Evolutionary conservation across 2,329 filamentous ascomycete genomes (phyloP).

Genomic region (Volutella citrinella): DNA sequence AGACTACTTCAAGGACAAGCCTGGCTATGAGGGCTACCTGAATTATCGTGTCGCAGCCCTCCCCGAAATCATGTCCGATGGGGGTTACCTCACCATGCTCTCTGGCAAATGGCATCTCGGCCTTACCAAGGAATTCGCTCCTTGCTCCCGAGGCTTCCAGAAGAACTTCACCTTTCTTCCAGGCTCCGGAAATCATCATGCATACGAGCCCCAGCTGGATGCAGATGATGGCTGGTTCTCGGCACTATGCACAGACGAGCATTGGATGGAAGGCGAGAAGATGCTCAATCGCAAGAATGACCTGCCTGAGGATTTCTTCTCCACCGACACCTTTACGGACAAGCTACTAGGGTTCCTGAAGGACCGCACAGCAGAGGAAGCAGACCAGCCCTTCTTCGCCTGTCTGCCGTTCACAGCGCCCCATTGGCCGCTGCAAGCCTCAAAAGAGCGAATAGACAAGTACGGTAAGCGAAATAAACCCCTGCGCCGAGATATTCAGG

Average conservation of each 20-base stretch:
- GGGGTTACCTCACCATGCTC: slow-evolving; percentile 30
- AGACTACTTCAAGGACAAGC: slow-evolving; percentile 10
- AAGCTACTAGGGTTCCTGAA: slow-evolving; percentile 48
- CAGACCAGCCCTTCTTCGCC: slow-evolving; percentile 41
- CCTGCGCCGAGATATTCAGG: too few species aligned
- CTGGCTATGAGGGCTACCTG: too few species aligned
- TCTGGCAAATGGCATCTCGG: slow-evolving; percentile 28
- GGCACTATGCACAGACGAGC: slow-evolving; percentile 13
- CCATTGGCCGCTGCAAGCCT: slow-evolving; percentile 3
- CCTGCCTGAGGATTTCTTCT: slow-evolving; percentile 51
- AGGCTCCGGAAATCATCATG: slow-evolving; percentile 45
- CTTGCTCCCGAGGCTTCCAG: slow-evolving; percentile 31
- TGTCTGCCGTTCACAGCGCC: slow-evolving; percentile 30
- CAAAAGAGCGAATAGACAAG: slow-evolving; percentile 4
- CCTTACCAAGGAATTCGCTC: background rate
- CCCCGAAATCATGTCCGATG: slow-evolving; percentile 26
- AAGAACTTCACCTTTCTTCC: slow-evolving; percentile 37
- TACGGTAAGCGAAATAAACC: slow-evolving; percentile 6
- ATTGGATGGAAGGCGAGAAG: slow-evolving; percentile 39
- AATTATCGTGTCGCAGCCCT: slow-evolving; percentile 28
- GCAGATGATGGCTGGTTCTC: slow-evolving; percentile 51
- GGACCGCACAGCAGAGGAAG: slow-evolving; percentile 30
- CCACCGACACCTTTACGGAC: slow-evolving; percentile 48
- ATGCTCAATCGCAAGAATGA: slow-evolving; percentile 35
- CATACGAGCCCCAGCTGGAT: too few species aligned